These are phyloP conservation scores for Chlamydomonas sphaeroides DNA, from an alignment of 139 green algal species.

Conservation along the genomic window DNA sequence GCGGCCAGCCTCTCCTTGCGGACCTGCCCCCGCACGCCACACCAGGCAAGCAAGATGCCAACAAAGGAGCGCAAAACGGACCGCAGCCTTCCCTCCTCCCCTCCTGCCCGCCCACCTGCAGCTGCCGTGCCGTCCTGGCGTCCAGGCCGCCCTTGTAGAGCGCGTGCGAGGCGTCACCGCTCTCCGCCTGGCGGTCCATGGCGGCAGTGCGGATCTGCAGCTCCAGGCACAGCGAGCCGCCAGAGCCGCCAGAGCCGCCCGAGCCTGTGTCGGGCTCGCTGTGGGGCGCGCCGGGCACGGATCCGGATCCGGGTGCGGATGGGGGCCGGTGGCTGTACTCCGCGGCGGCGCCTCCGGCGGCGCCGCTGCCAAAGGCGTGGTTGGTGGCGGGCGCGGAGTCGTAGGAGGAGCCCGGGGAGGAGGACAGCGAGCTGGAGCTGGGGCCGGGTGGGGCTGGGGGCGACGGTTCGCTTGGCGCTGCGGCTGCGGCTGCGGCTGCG, in stretches of 20 bases:
- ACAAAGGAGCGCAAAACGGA: too few relatives aligned
- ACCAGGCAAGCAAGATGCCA: neutral
- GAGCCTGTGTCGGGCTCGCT: neutral
- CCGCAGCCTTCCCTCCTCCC: too few relatives aligned
- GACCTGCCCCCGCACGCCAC: neutral
- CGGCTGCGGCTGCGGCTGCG: neutral
- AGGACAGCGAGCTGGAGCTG: neutral
- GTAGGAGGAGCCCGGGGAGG: neutral
- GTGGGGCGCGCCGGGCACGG: neutral
- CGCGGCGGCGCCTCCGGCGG: neutral
- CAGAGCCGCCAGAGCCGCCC: too few relatives aligned
- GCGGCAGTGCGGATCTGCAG: constrained; percentile 79
- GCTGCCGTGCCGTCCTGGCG: constrained; percentile 56
- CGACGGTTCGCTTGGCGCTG: too few relatives aligned
- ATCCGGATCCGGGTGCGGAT: too few relatives aligned
- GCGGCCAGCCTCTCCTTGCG: neutral
- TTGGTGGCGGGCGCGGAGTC: neutral
- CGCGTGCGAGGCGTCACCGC: constrained; percentile 81
- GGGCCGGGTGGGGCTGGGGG: too few relatives aligned
- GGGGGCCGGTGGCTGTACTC: too few relatives aligned
- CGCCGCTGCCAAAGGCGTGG: neutral
- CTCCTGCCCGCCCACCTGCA: constrained; percentile 43
- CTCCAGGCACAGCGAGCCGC: constrained; percentile 65
- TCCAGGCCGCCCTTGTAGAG: constrained; percentile 92
- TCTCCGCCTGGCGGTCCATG: constrained; percentile 88